Conservation (phyloP, 2,329 filamentous ascomycete genomes). For the Alternaria sp. region DNA sequence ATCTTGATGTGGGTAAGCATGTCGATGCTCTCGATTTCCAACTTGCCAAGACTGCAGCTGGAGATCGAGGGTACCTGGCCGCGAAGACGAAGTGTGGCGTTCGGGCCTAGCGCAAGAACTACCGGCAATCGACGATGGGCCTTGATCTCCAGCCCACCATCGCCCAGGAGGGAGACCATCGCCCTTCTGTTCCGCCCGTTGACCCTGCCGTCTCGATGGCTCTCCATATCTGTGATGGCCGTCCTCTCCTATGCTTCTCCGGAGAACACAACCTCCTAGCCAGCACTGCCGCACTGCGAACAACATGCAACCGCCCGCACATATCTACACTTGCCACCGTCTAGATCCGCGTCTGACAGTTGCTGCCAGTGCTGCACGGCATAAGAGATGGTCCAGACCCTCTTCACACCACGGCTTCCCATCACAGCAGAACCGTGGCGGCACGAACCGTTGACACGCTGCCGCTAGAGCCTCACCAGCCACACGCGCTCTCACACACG, state of each 20-base stretch:
- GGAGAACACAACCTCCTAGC: background rate
- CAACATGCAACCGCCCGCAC: background rate
- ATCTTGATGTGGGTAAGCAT: slow-evolving; percentile 12
- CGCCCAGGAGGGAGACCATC: slow-evolving; percentile 8
- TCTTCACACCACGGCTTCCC: background rate
- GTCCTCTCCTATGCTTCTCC: background rate
- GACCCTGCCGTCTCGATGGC: slow-evolving; percentile 1
- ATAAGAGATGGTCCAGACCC: slow-evolving; percentile 1
- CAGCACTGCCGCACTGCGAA: background rate
- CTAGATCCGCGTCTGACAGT: background rate
- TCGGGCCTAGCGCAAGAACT: slow-evolving; percentile 8
- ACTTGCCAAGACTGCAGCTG: slow-evolving; percentile 19
- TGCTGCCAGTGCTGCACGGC: background rate
- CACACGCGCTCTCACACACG: background rate
- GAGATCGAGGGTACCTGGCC: slow-evolving; percentile 20
- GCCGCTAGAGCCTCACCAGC: background rate
- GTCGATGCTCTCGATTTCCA: slow-evolving; percentile 24
- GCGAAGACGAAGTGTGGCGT: slow-evolving; percentile 6
- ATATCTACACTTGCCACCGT: background rate
- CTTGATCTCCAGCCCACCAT: slow-evolving; percentile 7
- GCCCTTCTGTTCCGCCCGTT: slow-evolving; percentile 1
- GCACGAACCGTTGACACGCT: slow-evolving; percentile 12
- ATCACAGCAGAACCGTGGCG: slow-evolving; percentile 1
- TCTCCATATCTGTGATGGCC: slow-evolving; percentile 12
- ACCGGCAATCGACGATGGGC: slow-evolving; percentile 24